phyloP scores from a whole-genome alignment of 352 stramenopile species.

The Pilasporangium apinafurcum region DNA sequence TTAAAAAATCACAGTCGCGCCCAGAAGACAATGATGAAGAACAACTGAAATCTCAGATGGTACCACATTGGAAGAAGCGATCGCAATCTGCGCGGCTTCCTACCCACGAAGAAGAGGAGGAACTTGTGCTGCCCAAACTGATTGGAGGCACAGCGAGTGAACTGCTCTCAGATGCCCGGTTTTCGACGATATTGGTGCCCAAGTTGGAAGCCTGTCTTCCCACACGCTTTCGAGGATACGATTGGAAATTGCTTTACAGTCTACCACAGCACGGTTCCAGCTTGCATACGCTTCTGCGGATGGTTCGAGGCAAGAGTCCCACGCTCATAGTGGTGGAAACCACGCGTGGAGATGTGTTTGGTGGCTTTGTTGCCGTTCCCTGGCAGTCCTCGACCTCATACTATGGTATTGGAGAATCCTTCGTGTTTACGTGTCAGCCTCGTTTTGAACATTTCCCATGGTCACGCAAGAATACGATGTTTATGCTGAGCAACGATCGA shows the following conservation, averaged over 20 bases:
- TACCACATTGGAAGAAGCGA: no score
- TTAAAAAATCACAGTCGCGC: background rate
- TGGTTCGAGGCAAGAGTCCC: conserved; percentile 21
- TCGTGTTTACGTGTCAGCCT: conserved; percentile 61
- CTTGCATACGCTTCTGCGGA: conserved; percentile 50
- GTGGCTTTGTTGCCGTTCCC: conserved; percentile 37
- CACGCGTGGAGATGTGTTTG: conserved; percentile 52
- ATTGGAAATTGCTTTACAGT: conserved; percentile 66
- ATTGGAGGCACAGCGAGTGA: conserved; percentile 37
- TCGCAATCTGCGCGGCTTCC: conserved; percentile 26
- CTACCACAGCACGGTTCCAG: conserved; percentile 61
- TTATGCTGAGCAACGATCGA: conserved; percentile 65
- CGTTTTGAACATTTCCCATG: conserved; percentile 57
- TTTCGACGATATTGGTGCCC: conserved; percentile 36
- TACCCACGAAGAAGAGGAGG: conserved; percentile 19
- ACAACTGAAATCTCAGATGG: background rate
- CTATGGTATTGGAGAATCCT: conserved; percentile 66
- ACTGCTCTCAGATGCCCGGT: conserved; percentile 32
- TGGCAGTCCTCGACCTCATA: conserved; percentile 52
- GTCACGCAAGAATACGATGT: conserved; percentile 55
- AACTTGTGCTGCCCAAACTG: conserved; percentile 34
- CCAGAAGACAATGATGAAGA: background rate
- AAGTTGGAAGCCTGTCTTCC: conserved; percentile 57
- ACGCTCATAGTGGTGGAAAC: conserved; percentile 66
- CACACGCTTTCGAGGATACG: conserved; percentile 36